Conservation (phyloP, 164 flowering plant species). For the Tetracentron sinense region DNA sequence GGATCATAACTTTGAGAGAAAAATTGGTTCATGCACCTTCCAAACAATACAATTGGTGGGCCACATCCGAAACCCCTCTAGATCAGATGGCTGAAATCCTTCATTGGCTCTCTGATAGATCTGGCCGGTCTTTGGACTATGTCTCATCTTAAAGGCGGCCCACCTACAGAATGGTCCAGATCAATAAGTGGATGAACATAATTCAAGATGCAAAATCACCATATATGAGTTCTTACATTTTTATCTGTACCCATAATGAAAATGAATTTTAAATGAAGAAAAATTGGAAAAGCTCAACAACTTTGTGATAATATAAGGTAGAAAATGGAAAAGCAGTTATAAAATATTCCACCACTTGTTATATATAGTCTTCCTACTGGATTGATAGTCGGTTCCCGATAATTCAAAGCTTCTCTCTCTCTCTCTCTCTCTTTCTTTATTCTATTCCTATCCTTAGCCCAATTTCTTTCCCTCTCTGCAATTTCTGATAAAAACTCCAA, state of each 20-base stretch:
- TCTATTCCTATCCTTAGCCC: slow-evolving; percentile 12
- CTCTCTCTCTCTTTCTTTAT: slow-evolving; percentile 25
- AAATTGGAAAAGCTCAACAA: slow-evolving; percentile 19
- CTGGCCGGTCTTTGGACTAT: not conserved
- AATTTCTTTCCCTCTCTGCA: slow-evolving; percentile 23
- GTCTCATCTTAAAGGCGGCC: not conserved
- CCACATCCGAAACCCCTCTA: not conserved
- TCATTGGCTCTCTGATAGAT: not conserved
- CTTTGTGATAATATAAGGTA: slow-evolving; percentile 23
- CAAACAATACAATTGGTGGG: not conserved
- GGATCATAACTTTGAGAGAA: not conserved
- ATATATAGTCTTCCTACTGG: slow-evolving; percentile 33
- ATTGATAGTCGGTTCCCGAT: slow-evolving; percentile 43
- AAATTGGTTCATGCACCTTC: not conserved
- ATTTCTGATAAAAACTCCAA: slow-evolving; percentile 42
- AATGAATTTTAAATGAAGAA: not conserved
- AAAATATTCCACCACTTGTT: slow-evolving; percentile 27
- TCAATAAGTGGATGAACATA: not conserved
- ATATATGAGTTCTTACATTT: not conserved
- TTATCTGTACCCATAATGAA: not conserved
- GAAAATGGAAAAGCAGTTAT: not conserved
- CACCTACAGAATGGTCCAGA: not conserved
- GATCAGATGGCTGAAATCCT: not conserved
- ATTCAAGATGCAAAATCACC: not conserved
- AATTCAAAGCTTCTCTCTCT: slow-evolving; percentile 17